Base-by-base conservation (phyloP, 495 filamentous ascomycete species). In the Hypoxylon fuscum region DNA sequence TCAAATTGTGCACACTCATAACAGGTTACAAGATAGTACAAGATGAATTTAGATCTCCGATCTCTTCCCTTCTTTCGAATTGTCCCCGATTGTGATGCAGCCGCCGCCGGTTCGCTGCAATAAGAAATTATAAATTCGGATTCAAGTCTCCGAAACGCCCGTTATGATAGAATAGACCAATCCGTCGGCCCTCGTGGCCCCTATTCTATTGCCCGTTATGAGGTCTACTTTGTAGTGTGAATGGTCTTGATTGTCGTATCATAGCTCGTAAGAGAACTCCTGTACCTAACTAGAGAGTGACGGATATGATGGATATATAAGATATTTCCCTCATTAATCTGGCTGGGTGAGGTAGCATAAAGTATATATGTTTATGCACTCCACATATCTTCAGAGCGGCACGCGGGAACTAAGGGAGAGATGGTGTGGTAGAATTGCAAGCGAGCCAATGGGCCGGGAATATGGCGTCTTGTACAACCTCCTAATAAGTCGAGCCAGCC, bases 391-490 rank as follows among this genome's bases (percentile, higher is more conserved):
- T 17, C 37, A 27, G 14, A 37, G 34, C 6, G 4, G 18, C 42
- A 48, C 18, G 54, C 4, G 49, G 43, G 34, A 48, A 43, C 49
- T 27, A 55, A 20, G 32, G 35, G n/a, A 34, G 14, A 29, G 42
- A 37, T 47, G 53, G 47, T 46, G 55, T 64, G 27, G 48, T n/a
- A n/a, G 44, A 42, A 31, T 21, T 27, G 12, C 44, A 46, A 59
- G 25, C 35, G 61, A 40, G n/a, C 62, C 62, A 65, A 59, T 55
- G 10, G 48, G 37, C 21, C n/a, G 5, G 45, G 15, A 42, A 43
- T 34, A 34, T 35, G 10, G 53, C 25, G 27, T 54, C 35, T 43
- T 35, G 49, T 53, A 50, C 34, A 18, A 48, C 43, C 40, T 48
- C 47, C 31, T 23, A 58, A 49, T 40, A 34, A 49, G 17, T 25